Evolutionary conservation across 352 stramenopile genomes (phyloP), one percentile per base, ranked within the genome.

Genomic region (Pythium rishiriense): DNA sequence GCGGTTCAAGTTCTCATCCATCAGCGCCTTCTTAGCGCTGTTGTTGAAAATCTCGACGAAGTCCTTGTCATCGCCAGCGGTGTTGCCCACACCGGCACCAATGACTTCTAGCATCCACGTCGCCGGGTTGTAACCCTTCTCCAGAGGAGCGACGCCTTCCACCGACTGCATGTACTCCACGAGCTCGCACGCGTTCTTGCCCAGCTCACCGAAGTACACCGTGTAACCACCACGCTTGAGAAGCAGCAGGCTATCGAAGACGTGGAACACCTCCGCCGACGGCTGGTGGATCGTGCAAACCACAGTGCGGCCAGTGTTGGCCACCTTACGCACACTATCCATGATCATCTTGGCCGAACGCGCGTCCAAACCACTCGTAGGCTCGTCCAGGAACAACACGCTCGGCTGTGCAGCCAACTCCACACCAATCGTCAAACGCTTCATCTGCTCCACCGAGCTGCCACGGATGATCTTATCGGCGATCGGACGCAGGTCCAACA

Each of bases 301-400:
- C 1, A 63, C 46, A 3, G 68, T 63, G 71, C 76, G 47, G 77
- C 56, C 56, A 19, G 56, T 69, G 52, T 25, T 93, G 68, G 75
- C 88, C 33, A 97, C 79, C 62, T 95, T 93, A 26, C 92, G 88
- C 1, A 97, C 73, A 1, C 93, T 76, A 21, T 87, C 72, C 52
- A 95, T 86, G 15, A 96, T 60, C 45, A 88, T 74, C 41, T 92
- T 79, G 12, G 90, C 90, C 19, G 74, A 86, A 37, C 81, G 93
- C 11, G 78, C 81, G 58, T 97, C 92, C 6, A 98, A 59, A 11
- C 91, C 91, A 61, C 71, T 89, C 25, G 85, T 97, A 1, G 89
- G 88, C 60, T 97, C 87, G 60, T 97, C 90, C 35, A 88, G 57
- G 68, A 98, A 97, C 14, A 98, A 33, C 35, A 97, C 68, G 37